Conservation (phyloP, 2,329 filamentous ascomycete species). For the Pseudogymnoascus sp. region DNA sequence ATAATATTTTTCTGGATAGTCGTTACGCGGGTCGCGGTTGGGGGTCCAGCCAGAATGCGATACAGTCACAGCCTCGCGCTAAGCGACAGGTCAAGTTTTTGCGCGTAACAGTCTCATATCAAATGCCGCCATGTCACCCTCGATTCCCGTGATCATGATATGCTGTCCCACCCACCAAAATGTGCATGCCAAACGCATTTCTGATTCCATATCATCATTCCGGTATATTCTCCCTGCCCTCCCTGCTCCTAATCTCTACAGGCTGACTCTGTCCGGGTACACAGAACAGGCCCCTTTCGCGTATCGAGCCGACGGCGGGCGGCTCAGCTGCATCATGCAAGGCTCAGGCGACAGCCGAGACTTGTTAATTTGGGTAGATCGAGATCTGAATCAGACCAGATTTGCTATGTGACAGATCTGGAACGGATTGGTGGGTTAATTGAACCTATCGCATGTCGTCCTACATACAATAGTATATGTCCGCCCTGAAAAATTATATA, state of each 20-base stretch:
- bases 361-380: constrained; percentile 3
- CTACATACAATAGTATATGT: background rate
- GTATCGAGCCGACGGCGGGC: constrained; percentile 2
- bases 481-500: background rate
- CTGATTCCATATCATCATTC: background rate
- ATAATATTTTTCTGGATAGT: background rate
- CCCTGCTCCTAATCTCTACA: background rate
- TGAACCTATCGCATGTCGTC: background rate
- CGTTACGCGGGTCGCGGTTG: constrained; percentile 3
- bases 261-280: background rate
- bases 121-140: constrained; percentile 3
- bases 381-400: constrained; percentile 8
- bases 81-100: constrained; percentile 9
- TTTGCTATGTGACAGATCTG: constrained; percentile 6
- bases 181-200: background rate
- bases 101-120: constrained; percentile 3
- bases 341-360: background rate
- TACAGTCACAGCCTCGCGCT: background rate
- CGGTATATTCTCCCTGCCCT: background rate
- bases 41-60: background rate
- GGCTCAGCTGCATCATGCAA: constrained; percentile 6
- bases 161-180: constrained; percentile 3
- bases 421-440: background rate
- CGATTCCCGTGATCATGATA: background rate
- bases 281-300: background rate